phyloP scores from a whole-genome alignment of 306 rosid genomes.

The Vigna reflexopilosa region DNA sequence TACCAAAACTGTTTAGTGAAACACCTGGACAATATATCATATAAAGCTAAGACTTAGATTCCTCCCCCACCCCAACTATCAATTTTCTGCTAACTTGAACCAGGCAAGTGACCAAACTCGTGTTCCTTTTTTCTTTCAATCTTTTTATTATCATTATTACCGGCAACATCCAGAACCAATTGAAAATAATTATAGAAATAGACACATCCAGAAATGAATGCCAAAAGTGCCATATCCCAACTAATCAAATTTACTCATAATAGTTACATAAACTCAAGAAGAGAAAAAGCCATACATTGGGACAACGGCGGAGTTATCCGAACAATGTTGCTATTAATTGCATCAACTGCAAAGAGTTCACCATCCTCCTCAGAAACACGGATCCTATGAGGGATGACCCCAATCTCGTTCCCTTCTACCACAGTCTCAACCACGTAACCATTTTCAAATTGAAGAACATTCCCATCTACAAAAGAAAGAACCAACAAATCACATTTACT shows the following conservation, averaged over 20 bases:
- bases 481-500: constrained; percentile 25
- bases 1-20: constrained; percentile 9
- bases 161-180: constrained; percentile 6
- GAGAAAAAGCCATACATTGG: constrained; percentile 67
- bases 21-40: constrained; percentile 1
- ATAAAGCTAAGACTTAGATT: not conserved
- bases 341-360: constrained; percentile 90
- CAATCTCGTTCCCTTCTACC: constrained; percentile 85
- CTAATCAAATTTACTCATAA: constrained; percentile 23
- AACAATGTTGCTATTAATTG: constrained; percentile 82
- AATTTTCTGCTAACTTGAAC: not conserved
- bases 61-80: not conserved
- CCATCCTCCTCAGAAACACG: constrained; percentile 88
- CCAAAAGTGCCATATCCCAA: not conserved
- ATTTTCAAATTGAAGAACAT: constrained; percentile 87
- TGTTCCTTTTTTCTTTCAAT: not conserved
- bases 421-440: constrained; percentile 98
- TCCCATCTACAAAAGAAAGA: constrained; percentile 66
- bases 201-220: not conserved
- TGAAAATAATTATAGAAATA: not conserved
- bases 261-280: constrained; percentile 7
- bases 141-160: constrained; percentile 18
- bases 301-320: constrained; percentile 88
- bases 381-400: constrained; percentile 82
- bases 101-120: not conserved